Conservation (phyloP, 352 stramenopile genomes). For the Globisporangium nunn region DNA sequence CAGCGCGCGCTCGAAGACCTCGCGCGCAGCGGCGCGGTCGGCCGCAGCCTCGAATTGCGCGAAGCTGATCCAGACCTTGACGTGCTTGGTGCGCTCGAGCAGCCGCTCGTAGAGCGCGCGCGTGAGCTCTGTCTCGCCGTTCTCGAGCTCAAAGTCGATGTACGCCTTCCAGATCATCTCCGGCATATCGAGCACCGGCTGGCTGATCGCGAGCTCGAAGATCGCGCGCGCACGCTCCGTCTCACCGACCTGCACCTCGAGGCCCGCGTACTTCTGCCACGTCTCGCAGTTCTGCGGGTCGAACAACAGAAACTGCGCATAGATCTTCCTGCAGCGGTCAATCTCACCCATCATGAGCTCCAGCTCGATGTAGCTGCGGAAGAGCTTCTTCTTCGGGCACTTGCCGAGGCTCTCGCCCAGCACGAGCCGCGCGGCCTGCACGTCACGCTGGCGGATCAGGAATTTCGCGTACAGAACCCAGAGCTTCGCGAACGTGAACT, state of each 20-base stretch:
- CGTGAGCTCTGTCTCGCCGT: conserved; percentile 77
- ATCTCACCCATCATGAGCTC: conserved; percentile 98
- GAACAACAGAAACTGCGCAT: conserved; percentile 82
- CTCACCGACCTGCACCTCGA: conserved; percentile 96
- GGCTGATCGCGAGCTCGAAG: conserved; percentile 94
- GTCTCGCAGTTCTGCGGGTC: conserved; percentile 88
- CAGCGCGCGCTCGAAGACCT: conserved; percentile 90
- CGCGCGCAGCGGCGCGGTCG: conserved; percentile 64
- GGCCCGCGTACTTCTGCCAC: conserved; percentile 94
- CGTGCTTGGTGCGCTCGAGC: conserved; percentile 95
- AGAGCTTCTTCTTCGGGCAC: conserved; percentile 91
- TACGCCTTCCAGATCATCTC: conserved; percentile 99
- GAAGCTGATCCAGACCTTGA: conserved; percentile 95
- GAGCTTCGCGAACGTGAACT: conserved; percentile 98
- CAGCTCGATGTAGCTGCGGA: conserved; percentile 91
- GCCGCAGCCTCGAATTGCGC: conserved; percentile 81
- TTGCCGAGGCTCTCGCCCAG: conserved; percentile 93
- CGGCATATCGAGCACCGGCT: conserved; percentile 96
- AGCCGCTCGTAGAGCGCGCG: conserved; percentile 93
- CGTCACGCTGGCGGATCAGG: conserved; percentile 92
- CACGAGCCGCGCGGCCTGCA: conserved; percentile 86
- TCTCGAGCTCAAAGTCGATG: conserved; percentile 98
- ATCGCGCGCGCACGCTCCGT: conserved; percentile 91
- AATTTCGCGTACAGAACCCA: conserved; percentile 98
- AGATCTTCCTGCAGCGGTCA: conserved; percentile 91